Percentiles rank a stretch among this genome's conserved stretches.
phyloP scores from a whole-genome alignment of 306 rosid genomes.

The Prunus salicina region DNA sequence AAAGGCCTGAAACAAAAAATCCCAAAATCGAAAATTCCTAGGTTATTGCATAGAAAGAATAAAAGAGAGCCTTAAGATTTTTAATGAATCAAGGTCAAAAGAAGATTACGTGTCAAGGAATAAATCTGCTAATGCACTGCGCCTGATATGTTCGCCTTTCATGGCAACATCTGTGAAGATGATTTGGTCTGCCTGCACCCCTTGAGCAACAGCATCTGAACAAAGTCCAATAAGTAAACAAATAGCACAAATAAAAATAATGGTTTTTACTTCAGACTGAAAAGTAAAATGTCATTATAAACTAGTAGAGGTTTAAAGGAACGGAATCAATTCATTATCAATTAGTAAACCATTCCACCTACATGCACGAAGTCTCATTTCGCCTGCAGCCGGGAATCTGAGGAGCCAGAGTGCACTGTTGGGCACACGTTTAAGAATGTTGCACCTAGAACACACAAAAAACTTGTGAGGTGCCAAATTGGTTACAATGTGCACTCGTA shows the following conservation, averaged over 20 bases:
- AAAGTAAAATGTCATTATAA: background rate
- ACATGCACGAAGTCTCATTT: conserved; percentile 87
- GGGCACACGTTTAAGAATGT: conserved; percentile 91
- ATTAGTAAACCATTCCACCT: conserved; percentile 24
- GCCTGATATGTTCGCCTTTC: conserved; percentile 94
- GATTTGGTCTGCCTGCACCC: conserved; percentile 90
- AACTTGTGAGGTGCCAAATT: conserved; percentile 19
- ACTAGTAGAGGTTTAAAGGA: background rate
- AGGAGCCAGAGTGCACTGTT: conserved; percentile 98
- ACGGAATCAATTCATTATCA: too few species aligned
- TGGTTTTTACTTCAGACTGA: background rate
- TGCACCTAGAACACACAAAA: conserved; percentile 61
- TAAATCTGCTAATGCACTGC: conserved; percentile 88
- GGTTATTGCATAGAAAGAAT: background rate
- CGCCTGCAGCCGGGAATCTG: conserved; percentile 97
- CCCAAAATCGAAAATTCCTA: background rate
- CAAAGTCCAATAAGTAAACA: conserved; percentile 12
- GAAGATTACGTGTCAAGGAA: conserved; percentile 85
- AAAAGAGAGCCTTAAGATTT: background rate
- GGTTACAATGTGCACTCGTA: background rate
- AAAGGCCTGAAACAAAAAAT: conserved; percentile 60
- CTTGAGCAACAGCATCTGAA: conserved; percentile 88
- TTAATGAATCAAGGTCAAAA: background rate
- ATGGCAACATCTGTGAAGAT: conserved; percentile 96
- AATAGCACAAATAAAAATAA: background rate